Conservation (phyloP, 805 yeast species). For the Cyberlindnera amylophila region DNA sequence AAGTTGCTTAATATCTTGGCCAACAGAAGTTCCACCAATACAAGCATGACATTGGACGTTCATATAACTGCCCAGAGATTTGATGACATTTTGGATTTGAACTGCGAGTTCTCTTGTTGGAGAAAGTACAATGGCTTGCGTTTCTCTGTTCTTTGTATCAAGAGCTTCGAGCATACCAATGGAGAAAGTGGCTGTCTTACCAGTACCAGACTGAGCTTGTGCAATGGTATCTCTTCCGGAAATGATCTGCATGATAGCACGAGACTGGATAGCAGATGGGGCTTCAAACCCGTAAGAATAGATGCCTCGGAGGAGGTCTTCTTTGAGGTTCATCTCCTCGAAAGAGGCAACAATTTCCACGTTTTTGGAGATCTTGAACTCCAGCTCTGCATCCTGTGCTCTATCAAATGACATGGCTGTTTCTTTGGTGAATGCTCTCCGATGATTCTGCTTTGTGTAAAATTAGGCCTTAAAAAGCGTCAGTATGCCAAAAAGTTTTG, state of each 20-base stretch:
- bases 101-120: constrained; percentile 96
- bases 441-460: too few relatives aligned
- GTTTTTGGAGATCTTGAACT: constrained; percentile 60
- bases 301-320: constrained; percentile 57
- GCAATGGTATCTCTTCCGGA: constrained; percentile 95
- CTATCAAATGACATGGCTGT: constrained; percentile 58
- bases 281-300: constrained; percentile 91
- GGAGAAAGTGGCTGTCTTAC: constrained; percentile 97
- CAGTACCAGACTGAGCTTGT: constrained; percentile 99
- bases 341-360: constrained; percentile 53
- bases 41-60: constrained; percentile 85
- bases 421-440: not conserved
- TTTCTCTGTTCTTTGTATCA: constrained; percentile 65
- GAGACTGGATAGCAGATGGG: constrained; percentile 96
- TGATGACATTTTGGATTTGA: constrained; percentile 87
- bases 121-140: constrained; percentile 87
- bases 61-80: constrained; percentile 83
- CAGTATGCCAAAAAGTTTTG: too few relatives aligned
- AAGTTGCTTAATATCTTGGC: constrained; percentile 73
- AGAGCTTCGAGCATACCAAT: constrained; percentile 88
- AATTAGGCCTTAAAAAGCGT: too few relatives aligned
- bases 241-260: constrained; percentile 94
- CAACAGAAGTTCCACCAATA: constrained; percentile 87
- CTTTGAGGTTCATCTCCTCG: constrained; percentile 77
- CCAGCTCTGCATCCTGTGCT: constrained; percentile 53